A percentile compares a stretch with the other conserved stretches of the same genome.
Conservation (phyloP, 495 filamentous ascomycete species). For the Penicillium dipodomyicola region DNA sequence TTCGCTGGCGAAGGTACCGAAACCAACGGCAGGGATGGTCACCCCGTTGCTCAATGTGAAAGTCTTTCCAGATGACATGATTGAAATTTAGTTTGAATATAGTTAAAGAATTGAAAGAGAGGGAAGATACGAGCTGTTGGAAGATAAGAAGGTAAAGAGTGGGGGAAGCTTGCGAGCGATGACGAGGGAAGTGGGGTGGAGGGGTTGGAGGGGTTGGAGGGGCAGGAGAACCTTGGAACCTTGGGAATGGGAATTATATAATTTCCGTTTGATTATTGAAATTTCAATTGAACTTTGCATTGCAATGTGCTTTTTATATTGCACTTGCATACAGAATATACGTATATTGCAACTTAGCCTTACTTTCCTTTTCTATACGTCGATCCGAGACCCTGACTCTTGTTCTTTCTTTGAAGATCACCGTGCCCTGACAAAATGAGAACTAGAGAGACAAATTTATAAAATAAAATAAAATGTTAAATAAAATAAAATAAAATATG, state of each 20-base stretch:
- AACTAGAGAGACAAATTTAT: background rate
- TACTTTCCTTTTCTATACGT: slow-evolving; percentile 1
- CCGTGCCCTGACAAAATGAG: background rate
- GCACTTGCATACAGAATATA: background rate
- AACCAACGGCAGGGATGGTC: slow-evolving; percentile 75
- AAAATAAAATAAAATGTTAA: background rate
- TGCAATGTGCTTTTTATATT: background rate
- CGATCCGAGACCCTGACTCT: background rate
- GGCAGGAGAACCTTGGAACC: background rate
- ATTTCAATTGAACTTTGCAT: background rate
- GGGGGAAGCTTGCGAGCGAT: slow-evolving; percentile 24
- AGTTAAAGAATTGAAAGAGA: slow-evolving; percentile 5
- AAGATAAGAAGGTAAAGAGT: slow-evolving; percentile 10
- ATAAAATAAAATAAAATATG: background rate
- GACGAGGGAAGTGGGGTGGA: slow-evolving; percentile 23
- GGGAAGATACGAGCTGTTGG: slow-evolving; percentile 8
- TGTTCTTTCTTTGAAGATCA: background rate
- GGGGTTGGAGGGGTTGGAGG: slow-evolving; percentile 7
- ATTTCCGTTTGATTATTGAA: background rate
- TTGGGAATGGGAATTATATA: slow-evolving; percentile 4
- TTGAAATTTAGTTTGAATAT: slow-evolving; percentile 18
- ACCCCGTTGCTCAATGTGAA: slow-evolving; percentile 75
- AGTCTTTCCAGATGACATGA: slow-evolving; percentile 53
- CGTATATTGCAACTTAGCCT: slow-evolving; percentile 1
- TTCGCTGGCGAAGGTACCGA: slow-evolving; percentile 74